Evolutionary conservation across 2,329 filamentous ascomycete species (phyloP), one percentile per base, ranked within the genome.

Genomic region (Teratosphaeria gauchensis): DNA sequence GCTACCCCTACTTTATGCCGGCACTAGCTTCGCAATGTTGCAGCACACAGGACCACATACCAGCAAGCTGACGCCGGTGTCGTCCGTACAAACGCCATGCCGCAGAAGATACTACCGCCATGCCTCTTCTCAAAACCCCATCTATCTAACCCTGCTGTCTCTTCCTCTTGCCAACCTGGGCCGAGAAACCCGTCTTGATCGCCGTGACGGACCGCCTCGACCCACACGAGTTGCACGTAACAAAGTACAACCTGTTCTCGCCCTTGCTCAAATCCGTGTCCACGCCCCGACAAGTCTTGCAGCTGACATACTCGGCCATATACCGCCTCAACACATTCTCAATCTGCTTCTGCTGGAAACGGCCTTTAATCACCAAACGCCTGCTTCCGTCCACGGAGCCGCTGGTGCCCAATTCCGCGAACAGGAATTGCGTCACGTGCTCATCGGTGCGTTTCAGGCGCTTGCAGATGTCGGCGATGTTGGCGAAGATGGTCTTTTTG

Each of bases 121-220:
- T 48, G 42, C 42, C 16, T 48, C 19, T 19, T 11, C 42, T 3
- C 42, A 24, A 5, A 28, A 28, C 24, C 24, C 42, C 16, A 19
- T 8, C 42, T 5, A 53, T 61, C 57, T 67, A 69, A 56, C 62
- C 63, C 62, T 68, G 66, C 80, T 91, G 88, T 84, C 95, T 95
- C 83, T 86, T 94, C 84, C 94, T 88, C 88, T 96, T 96, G 76
- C 94, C 94, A 76, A 99, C 89, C 80, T 97, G 94, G 76, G 94
- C 94, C 72, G 92, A 95, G 91, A 99, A 99, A 91, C 94, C 94
- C 62, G 91, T 96, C 87, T 99, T 99, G 88, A 99, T 99, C 67
- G 94, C 92, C 61, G 90, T 90, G 74, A 97, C 92, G 72, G 86
- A 91, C 74, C 92, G 88, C 77, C 92, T 72, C 53, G 77, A 79